phyloP scores from a whole-genome alignment of 177 flowering plant species.

The Vitis hybrid region DNA sequence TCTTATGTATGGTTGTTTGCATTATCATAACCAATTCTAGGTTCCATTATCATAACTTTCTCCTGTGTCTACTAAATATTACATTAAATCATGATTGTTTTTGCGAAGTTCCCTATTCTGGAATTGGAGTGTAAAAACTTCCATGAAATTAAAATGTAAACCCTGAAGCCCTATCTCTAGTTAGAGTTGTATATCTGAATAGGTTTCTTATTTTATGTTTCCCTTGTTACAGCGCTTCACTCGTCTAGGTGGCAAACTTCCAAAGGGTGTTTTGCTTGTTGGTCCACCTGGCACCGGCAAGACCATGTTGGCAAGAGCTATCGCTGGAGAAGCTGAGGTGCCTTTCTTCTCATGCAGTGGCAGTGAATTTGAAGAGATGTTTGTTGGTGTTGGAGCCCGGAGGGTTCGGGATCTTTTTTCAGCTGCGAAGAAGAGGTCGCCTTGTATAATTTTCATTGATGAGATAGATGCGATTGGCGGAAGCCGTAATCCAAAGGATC shows the following conservation, averaged over 20 bases:
- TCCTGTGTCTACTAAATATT: neutral
- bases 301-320: constrained; percentile 84
- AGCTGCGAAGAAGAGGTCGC: constrained; percentile 63
- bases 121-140: neutral
- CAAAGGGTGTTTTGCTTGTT: constrained; percentile 77
- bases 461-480: constrained; percentile 83
- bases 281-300: constrained; percentile 90
- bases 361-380: constrained; percentile 80
- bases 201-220: neutral
- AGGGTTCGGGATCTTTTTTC: constrained; percentile 66
- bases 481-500: constrained; percentile 91
- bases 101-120: neutral
- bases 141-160: too few relatives aligned
- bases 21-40: too few relatives aligned
- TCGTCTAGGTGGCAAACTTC: constrained; percentile 85
- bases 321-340: constrained; percentile 85
- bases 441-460: constrained; percentile 70
- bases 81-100: neutral
- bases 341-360: constrained; percentile 87
- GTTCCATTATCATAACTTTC: neutral
- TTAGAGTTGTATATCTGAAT: too few relatives aligned
- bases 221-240: constrained; percentile 77
- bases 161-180: too few relatives aligned
- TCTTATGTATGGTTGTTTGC: too few relatives aligned
- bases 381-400: constrained; percentile 82